Evolutionary conservation across 192 early-diverging fungal species (phyloP).

Genomic region (Paraglomus occultum): DNA sequence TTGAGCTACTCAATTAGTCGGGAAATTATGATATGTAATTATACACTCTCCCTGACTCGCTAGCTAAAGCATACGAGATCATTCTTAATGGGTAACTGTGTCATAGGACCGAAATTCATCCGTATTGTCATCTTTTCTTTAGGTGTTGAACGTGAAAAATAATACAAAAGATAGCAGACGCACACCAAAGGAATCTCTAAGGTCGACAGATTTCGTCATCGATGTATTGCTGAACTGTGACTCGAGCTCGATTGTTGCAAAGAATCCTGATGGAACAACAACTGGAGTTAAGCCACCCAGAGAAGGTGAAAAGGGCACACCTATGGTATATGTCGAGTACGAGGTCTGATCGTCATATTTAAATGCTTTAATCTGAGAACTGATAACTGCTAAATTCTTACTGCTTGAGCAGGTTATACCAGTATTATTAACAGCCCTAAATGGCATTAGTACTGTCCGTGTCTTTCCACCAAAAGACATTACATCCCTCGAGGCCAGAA

Average conservation of each 20-base stretch:
- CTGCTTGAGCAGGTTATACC: conserved; percentile 58
- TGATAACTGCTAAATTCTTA: not conserved
- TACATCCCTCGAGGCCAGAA: conserved; percentile 50
- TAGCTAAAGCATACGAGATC: too few relatives aligned
- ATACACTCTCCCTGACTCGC: too few relatives aligned
- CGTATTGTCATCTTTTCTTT: too few relatives aligned
- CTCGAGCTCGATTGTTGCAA: conserved; percentile 50
- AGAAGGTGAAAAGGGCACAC: conserved; percentile 47
- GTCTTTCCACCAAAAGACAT: conserved; percentile 73
- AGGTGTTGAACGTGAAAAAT: conserved; percentile 16
- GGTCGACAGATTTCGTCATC: conserved; percentile 67
- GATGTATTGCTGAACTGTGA: conserved; percentile 86
- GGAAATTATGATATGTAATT: too few relatives aligned
- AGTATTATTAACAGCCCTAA: conserved; percentile 69
- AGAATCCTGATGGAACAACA: conserved; percentile 46
- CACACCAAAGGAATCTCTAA: conserved; percentile 19
- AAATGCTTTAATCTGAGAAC: too few relatives aligned
- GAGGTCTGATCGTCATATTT: too few relatives aligned
- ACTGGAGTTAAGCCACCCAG: conserved; percentile 54
- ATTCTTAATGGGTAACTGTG: too few relatives aligned
- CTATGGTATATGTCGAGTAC: conserved; percentile 30
- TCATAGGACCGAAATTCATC: too few relatives aligned
- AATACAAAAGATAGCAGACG: conserved; percentile 34
- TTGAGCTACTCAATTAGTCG: too few relatives aligned
- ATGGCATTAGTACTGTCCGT: conserved; percentile 72